Base-by-base conservation (phyloP, 176 grass and related monocot species). In the Triticum turgidum region DNA sequence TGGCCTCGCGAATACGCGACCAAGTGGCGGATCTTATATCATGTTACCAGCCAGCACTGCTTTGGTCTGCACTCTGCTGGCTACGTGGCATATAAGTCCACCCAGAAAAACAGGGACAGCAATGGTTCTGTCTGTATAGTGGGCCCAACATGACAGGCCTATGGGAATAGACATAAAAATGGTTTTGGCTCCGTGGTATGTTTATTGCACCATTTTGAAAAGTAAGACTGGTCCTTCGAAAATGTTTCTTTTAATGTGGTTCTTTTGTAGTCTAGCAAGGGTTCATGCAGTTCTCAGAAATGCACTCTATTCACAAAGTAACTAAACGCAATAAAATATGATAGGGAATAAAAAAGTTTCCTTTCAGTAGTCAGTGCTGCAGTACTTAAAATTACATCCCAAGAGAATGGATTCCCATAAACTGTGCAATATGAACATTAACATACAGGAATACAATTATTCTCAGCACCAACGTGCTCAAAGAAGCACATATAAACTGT, bases 311-410 rank as follows among this genome's bases (percentile, higher is more conserved):
- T 75, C 72, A 51, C 3, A 75, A 66, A 85, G 41, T 84, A 77
- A 34, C 35, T 11, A 39, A 85, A 77, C 34, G 21, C 39, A 77
- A 66, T 76, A 66, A 85, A 76, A 76, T 65, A 76, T 65, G 15
- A 76, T 33, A 4, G 35, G 5, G 10, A 27, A 39, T 41, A 76
- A 63, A 3, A 66, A 75, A 30, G 7, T 84, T 75, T 74, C 7
- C 18, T 74, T 84, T 74, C 6, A 45, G 82, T 84, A 84, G 69
- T 63, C 17, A 44, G 54, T 63, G 73, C 56, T 21, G 69, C 15
- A 45, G 5, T 74, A 74, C 15, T 63, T 33, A 80, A 73, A 45
- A 74, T 30, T 25, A 30, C 81, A 84, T 45, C 41, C 22, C 52
- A 83, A 62, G 34, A 63, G 6, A 74, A 45, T 42, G 18, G 35